These are phyloP conservation scores for Capsicum rhomboideum DNA, from an alignment of 257 asterid genomes.

Conservation along the genomic window DNA sequence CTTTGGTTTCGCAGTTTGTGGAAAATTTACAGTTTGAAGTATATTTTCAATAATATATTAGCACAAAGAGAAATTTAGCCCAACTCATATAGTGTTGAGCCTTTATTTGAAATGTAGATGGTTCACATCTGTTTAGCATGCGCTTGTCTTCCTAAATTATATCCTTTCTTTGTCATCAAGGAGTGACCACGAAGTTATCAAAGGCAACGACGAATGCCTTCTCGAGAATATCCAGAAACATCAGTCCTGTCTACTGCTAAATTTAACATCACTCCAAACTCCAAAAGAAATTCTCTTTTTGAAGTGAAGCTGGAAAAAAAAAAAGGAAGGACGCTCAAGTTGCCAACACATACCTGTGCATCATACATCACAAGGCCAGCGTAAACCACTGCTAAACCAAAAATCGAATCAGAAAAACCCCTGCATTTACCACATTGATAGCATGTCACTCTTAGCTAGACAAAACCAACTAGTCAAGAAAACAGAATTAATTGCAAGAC, in stretches of 20 bases:
- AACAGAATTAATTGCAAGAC: neutral
- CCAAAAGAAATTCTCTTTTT: neutral
- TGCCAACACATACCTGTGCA: conserved; percentile 64
- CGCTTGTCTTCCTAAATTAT: too few relatives aligned
- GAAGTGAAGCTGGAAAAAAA: neutral
- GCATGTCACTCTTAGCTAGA: neutral
- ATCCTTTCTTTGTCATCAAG: neutral
- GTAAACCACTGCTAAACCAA: conserved; percentile 79
- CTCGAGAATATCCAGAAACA: neutral
- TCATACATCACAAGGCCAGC: conserved; percentile 84
- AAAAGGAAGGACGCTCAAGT: neutral
- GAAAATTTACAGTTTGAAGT: neutral
- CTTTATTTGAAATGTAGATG: too few relatives aligned
- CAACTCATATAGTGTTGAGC: too few relatives aligned
- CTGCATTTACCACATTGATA: conserved; percentile 30
- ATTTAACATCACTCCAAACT: neutral
- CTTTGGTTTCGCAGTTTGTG: neutral
- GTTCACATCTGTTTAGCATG: too few relatives aligned
- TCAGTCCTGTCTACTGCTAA: neutral
- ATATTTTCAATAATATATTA: too few relatives aligned
- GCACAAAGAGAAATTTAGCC: too few relatives aligned
- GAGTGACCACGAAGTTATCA: neutral
- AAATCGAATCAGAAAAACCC: conserved; percentile 78
- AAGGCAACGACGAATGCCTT: neutral
- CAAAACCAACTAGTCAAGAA: neutral